Percentiles rank a stretch among this genome's conserved stretches.
These are phyloP conservation scores for Somion occarium DNA, from an alignment of 1,284 basidiomycete species.

Conservation along the genomic window DNA sequence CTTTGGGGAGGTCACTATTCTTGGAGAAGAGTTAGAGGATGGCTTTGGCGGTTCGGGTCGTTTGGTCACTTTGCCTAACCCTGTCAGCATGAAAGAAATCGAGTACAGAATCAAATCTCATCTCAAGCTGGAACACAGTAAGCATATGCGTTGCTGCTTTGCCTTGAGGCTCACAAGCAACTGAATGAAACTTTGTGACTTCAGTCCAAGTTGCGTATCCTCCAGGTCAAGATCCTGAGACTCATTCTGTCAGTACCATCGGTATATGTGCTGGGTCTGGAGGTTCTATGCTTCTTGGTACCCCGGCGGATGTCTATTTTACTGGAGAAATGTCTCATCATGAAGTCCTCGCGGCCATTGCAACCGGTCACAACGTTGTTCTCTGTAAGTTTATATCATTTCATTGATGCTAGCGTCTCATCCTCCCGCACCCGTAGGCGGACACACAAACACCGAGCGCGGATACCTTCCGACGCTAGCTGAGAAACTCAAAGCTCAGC, in stretches of 20 bases:
- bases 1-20: constrained; percentile 28
- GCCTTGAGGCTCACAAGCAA: constrained; percentile 2
- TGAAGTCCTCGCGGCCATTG: constrained; percentile 75
- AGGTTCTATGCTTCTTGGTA: constrained; percentile 64
- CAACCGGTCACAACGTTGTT: constrained; percentile 69
- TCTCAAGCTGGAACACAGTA: constrained; percentile 62
- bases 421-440: constrained; percentile 20
- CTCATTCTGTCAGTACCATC: constrained; percentile 36
- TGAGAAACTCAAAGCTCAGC: constrained; percentile 51
- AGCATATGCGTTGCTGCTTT: constrained; percentile 23
- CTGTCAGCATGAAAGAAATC: constrained; percentile 54
- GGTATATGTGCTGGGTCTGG: constrained; percentile 88
- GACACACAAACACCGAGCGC: constrained; percentile 83
- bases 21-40: constrained; percentile 23
- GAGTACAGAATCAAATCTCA: constrained; percentile 66
- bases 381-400: constrained; percentile 48
- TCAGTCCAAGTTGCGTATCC: constrained; percentile 76
- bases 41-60: constrained; percentile 60
- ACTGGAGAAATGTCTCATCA: constrained; percentile 94
- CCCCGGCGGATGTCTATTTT: constrained; percentile 76
- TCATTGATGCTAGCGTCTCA: not conserved
- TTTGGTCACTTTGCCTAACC: constrained; percentile 54
- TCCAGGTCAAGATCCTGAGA: constrained; percentile 33
- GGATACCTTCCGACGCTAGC: constrained; percentile 76
- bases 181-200: too few relatives aligned